phyloP scores from a whole-genome alignment of 225 moss, liverwort and hornwort species.

The Climacium dendroides region DNA sequence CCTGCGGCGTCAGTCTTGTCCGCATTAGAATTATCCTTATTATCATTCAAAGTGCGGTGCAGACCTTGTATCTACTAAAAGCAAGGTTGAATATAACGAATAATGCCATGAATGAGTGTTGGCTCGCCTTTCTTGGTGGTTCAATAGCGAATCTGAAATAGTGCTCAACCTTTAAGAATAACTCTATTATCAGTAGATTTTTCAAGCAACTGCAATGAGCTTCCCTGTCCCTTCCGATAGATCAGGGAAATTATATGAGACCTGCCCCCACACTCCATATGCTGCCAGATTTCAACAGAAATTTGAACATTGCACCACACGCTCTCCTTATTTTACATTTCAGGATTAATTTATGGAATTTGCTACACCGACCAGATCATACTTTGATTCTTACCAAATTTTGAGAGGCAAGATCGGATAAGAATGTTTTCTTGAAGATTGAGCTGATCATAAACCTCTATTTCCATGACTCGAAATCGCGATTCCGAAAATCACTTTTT shows the following conservation, averaged over 20 bases:
- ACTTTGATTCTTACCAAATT: background rate
- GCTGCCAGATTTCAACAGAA: background rate
- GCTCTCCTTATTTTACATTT: background rate
- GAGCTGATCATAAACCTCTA: conserved; percentile 2
- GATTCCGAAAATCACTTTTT: background rate
- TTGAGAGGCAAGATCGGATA: conserved; percentile 4
- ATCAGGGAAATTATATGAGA: background rate
- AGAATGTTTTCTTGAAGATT: conserved; percentile 3
- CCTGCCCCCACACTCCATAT: background rate
- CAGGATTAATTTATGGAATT: background rate
- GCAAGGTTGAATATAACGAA: background rate
- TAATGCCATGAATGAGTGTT: background rate
- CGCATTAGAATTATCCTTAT: background rate
- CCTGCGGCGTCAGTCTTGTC: background rate
- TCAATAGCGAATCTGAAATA: background rate
- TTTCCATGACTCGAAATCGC: background rate
- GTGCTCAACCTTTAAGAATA: background rate
- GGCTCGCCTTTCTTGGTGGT: background rate
- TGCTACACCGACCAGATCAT: background rate
- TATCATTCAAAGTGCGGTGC: background rate
- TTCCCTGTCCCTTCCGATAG: background rate
- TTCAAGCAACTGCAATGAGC: background rate
- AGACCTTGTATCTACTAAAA: background rate
- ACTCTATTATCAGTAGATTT: background rate
- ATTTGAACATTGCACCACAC: background rate